Evolutionary conservation across 176 grass and related monocot species (phyloP).

Genomic region (Elymus sibiricus): DNA sequence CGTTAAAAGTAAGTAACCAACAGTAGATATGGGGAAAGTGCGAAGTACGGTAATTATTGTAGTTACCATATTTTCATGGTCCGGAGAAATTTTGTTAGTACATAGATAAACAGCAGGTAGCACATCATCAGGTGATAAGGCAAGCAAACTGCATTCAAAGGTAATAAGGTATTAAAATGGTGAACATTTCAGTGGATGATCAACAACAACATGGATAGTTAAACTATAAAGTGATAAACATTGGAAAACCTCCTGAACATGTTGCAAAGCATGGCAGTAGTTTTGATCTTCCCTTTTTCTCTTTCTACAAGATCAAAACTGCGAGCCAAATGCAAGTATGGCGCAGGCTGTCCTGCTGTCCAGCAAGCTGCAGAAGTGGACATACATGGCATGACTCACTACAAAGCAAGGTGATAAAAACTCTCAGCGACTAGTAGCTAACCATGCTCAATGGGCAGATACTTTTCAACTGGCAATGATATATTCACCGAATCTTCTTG

Average conservation of each 20-base stretch:
- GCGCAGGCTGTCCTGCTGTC: constrained; percentile 86
- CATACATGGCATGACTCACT: constrained; percentile 33
- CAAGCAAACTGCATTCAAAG: constrained; percentile 79
- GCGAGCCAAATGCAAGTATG: constrained; percentile 91
- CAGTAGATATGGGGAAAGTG: not conserved
- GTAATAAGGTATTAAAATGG: constrained; percentile 24
- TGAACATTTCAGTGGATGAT: constrained; percentile 21
- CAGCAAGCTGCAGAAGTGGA: constrained; percentile 85
- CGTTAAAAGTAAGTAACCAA: constrained; percentile 3
- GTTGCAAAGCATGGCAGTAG: constrained; percentile 77
- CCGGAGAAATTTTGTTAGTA: constrained; percentile 85
- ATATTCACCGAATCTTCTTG: constrained; percentile 50
- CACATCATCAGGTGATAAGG: constrained; percentile 86
- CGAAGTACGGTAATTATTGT: not conserved
- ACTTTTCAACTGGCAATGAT: constrained; percentile 82
- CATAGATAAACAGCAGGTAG: constrained; percentile 93
- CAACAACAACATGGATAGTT: constrained; percentile 11
- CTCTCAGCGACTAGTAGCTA: constrained; percentile 30
- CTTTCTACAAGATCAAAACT: constrained; percentile 86
- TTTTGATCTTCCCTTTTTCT: constrained; percentile 98
- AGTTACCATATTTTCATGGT: constrained; percentile 94
- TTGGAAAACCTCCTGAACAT: constrained; percentile 86
- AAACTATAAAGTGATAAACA: constrained; percentile 26
- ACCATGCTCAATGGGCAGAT: constrained; percentile 79
- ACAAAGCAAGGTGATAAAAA: constrained; percentile 42